Evolutionary conservation across 805 yeast species (phyloP).

Genomic region (Kluyveromyces starmeri): DNA sequence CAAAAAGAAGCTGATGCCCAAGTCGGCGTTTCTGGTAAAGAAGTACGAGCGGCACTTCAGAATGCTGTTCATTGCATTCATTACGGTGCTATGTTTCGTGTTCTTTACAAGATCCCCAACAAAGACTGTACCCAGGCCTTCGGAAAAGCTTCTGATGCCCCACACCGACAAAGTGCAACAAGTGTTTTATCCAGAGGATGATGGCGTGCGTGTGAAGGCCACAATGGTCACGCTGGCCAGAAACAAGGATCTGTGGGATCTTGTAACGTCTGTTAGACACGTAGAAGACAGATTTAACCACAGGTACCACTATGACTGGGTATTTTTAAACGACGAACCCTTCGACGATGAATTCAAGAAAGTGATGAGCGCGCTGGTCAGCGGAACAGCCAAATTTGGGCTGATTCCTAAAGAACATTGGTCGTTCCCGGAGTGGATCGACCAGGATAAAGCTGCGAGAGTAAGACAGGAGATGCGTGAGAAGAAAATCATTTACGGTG

Average conservation of each 20-base stretch:
- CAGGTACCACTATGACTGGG: conserved; percentile 65
- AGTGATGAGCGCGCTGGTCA: conserved; percentile 39
- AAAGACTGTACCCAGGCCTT: neutral
- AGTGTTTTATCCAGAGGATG: conserved; percentile 24
- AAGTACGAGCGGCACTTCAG: conserved; percentile 23
- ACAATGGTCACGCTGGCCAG: conserved; percentile 64
- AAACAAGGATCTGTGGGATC: conserved; percentile 49
- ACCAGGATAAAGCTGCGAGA: conserved; percentile 39
- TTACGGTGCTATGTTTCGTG: conserved; percentile 14
- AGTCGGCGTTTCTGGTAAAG: conserved; percentile 23
- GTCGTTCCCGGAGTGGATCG: conserved; percentile 62
- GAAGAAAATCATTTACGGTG: conserved; percentile 46
- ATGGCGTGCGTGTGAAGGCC: conserved; percentile 43
- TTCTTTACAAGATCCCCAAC: conserved; percentile 6
- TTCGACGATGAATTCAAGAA: conserved; percentile 49
- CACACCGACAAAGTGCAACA: conserved; percentile 24
- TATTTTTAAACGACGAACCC: conserved; percentile 61
- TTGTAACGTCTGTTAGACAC: conserved; percentile 50
- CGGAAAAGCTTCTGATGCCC: conserved; percentile 14
- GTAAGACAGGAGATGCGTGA: conserved; percentile 38
- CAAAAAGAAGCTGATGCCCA: conserved; percentile 26
- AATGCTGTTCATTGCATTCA: conserved; percentile 13
- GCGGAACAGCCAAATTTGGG: conserved; percentile 59
- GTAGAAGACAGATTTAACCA: conserved; percentile 61
- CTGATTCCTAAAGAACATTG: conserved; percentile 53